A percentile compares a stretch with the other conserved stretches of the same genome.
Conservation (phyloP, 495 filamentous ascomycete genomes). For the Daldinia caldariorum region DNA sequence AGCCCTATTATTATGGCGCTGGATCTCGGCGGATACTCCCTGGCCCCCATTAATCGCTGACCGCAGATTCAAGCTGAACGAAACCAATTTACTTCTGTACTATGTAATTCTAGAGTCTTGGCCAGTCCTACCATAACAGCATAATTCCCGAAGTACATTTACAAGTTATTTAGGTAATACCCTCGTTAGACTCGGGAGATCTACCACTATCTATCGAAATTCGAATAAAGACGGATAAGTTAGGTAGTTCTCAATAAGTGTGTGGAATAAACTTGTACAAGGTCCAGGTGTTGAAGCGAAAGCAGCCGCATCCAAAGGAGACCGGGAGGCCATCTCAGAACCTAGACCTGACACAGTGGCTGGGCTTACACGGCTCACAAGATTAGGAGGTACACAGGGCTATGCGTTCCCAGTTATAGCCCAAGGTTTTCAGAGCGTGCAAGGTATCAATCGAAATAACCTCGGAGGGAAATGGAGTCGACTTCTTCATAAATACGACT, state of each 20-base stretch:
- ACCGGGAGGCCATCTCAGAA: not conserved
- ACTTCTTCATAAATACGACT: not conserved
- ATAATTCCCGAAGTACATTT: not conserved
- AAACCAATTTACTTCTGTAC: not conserved
- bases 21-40: not conserved
- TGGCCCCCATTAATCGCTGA: not conserved
- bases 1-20: not conserved
- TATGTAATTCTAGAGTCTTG: constrained; percentile 5
- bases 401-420: not conserved
- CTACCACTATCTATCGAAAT: no score
- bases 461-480: not conserved
- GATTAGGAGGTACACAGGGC: not conserved
- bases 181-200: not conserved
- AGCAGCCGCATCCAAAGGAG: not conserved
- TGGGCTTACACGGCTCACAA: not conserved
- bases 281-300: not conserved
- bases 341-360: not conserved
- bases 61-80: not conserved
- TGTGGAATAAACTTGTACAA: not conserved
- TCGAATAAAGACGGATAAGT: not conserved
- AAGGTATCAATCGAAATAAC: not conserved
- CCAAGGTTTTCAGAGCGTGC: not conserved
- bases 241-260: not conserved
- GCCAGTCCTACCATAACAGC: not conserved
- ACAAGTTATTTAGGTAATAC: no score